Base-by-base conservation (phyloP, 106 monocot genomes). In the Hemerocallis citrina region DNA sequence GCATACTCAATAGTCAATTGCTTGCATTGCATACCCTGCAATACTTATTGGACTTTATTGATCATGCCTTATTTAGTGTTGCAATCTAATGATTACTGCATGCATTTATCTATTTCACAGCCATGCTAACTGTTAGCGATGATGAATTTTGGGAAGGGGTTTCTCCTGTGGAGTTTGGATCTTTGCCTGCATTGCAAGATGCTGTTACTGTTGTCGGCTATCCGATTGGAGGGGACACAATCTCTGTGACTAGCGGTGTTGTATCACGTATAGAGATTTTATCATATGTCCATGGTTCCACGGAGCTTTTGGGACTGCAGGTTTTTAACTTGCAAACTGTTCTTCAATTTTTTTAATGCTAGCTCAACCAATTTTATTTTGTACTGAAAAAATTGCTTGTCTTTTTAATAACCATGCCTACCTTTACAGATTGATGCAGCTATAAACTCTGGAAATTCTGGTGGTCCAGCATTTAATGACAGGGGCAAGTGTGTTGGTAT, bases 371-470 rank as follows among this genome's bases (percentile, higher is more conserved):
- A 29, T 28, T 12, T 3, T 63, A 5, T 32, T 21, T 12, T 34
- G 14, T 6, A 14, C 55, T 51, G 16, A 10, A 25, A 31, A 6
- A 30, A 30, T 47, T 43, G 9, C 25, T n/a, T n/a, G n/a, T n/a
- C n/a, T n/a, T n/a, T n/a, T 37, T 4, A 52, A 51, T 27, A 19
- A 66, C 32, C 20, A 12, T 5, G 3, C 17, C 36, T 38, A 12
- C 22, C 23, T 34, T 48, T 39, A 66, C 84, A 98, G 96, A 98
- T 98, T 64, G 96, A 98, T 73, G 96, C 96, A 39, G 96, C 98
- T 63, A 99, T 99, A 74, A 99, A 99, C 50, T 92, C 98, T n/a
- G 98, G 98, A 61, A 99, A 99, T 77, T 99, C 98, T 50, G 98
- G 98, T 50, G 98, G 98, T 1, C 98, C 98, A 65, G 98, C 98